phyloP scores from a whole-genome alignment of 345 rosid genomes.

The Orychophragmus violaceus region DNA sequence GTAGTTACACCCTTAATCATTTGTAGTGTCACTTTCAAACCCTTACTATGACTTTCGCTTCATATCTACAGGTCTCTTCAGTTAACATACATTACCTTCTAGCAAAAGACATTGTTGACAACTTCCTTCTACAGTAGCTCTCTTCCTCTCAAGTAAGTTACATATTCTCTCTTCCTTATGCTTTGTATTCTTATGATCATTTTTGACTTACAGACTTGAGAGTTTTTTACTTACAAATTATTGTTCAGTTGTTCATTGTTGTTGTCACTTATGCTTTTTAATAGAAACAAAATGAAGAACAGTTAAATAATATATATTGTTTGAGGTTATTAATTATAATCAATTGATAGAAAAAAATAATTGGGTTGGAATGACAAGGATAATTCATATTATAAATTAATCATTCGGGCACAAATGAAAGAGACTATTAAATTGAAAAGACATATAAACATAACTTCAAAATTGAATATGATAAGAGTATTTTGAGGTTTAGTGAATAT shows the following conservation, averaged over 20 bases:
- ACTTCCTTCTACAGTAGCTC: too few species aligned
- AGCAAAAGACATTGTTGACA: too few species aligned
- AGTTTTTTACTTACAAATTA: too few species aligned
- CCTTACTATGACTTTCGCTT: too few species aligned
- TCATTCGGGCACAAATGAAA: conserved; percentile 4
- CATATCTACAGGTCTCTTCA: too few species aligned
- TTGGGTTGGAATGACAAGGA: neutral
- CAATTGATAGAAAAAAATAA: neutral
- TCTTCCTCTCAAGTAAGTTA: too few species aligned
- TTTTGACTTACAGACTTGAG: too few species aligned
- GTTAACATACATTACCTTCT: too few species aligned
- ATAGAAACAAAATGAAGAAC: neutral
- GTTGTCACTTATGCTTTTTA: neutral
- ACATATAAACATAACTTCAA: neutral
- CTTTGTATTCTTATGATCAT: too few species aligned
- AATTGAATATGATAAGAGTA: neutral
- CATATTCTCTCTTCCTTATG: too few species aligned
- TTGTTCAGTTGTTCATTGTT: neutral
- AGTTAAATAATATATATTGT: neutral
- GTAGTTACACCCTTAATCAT: too few species aligned
- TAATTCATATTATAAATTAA: neutral
- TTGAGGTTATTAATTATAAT: neutral
- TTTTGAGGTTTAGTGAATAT: conserved; percentile 9
- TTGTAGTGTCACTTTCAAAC: too few species aligned
- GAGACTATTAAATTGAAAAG: conserved; percentile 8